Percentiles rank a stretch among this genome's conserved stretches.
Conservation (phyloP, 2,329 filamentous ascomycete genomes). For the Coniochaeta sp. region DNA sequence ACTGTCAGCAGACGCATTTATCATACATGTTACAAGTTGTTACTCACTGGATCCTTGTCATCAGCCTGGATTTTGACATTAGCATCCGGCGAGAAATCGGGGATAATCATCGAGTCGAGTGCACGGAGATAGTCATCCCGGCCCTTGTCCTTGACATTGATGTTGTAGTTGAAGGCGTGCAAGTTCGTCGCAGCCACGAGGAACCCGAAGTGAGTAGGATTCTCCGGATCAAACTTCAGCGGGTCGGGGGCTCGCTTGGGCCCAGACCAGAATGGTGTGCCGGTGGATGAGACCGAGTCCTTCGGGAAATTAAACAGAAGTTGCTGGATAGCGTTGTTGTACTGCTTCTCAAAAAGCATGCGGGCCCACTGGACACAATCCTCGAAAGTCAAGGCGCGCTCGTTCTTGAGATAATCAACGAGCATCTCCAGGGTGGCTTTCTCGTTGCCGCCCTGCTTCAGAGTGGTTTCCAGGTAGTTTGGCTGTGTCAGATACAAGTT, state of each 20-base stretch:
- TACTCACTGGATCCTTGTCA: constrained; percentile 76
- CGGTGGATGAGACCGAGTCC: constrained; percentile 79
- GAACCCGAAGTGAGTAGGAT: constrained; percentile 82
- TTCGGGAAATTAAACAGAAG: constrained; percentile 96
- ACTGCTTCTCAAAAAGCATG: constrained; percentile 90
- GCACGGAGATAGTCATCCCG: constrained; percentile 70
- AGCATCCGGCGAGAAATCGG: constrained; percentile 86
- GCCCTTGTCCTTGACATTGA: constrained; percentile 71
- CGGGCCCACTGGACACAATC: constrained; percentile 97
- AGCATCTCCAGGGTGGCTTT: constrained; percentile 89
- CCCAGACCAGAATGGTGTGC: constrained; percentile 94
- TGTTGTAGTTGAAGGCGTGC: constrained; percentile 96
- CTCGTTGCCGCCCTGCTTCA: constrained; percentile 92
- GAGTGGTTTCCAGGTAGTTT: constrained; percentile 76
- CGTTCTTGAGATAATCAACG: constrained; percentile 81
- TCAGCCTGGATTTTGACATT: constrained; percentile 95
- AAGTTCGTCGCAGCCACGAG: constrained; percentile 83
- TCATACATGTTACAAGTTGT: neutral
- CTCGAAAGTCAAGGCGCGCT: constrained; percentile 87
- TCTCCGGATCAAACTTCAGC: constrained; percentile 78
- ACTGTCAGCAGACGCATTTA: constrained; percentile 16
- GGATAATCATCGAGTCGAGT: constrained; percentile 86
- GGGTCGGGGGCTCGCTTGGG: constrained; percentile 93
- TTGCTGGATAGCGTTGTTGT: constrained; percentile 94
- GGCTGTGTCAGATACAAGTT: constrained; percentile 90